Base-by-base conservation (phyloP, 2,329 filamentous ascomycete genomes). In the Zymoseptoria ardabiliae region DNA sequence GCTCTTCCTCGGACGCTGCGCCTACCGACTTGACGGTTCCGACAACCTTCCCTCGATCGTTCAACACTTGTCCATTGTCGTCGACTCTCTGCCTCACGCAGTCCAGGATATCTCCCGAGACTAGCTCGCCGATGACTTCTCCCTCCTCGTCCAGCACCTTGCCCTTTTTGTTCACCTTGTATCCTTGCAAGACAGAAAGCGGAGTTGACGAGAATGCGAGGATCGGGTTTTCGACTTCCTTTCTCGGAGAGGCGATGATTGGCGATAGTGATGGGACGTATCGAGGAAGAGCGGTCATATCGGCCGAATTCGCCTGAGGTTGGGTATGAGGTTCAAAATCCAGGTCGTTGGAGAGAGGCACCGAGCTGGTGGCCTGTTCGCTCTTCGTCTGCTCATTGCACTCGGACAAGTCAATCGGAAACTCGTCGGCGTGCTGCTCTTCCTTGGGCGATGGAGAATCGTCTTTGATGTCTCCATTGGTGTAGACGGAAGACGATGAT, bases 151-250 rank as follows among this genome's bases (percentile, higher is more conserved):
- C 74, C 45, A 80, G 72, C 25, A 80, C 73, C 65, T 76, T 76
- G 66, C 78, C 77, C 67, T 79, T 80, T 73, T 80, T 82, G 71
- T 82, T 82, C 67, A 82, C 78, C 69, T 81, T 82, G 54, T 79
- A 73, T 54, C 80, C 77, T 67, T 82, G 73, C 50, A 81, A 60
- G 61, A 77, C 76, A 11, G 73, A 73, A 5, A 78, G 25, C 25
- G 25, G 25, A 28, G 70, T 50, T 75, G 73, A 54, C 75, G 75
- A 4, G 30, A 9, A n/a, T 50, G n/a, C 53, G 30, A 30, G 11
- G 58, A 23, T 30, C 7, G 49, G 13, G 28, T 45, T 23, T 23
- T 60, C 50, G 10, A 55, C 21, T 49, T 56, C 50, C 55, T 61
- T n/a, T 23, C 55, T 23, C 52, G 28, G 54, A 13, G 35, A 45